Conservation (phyloP, 1,284 basidiomycete species). For the Lentinula novae-zelandiae region DNA sequence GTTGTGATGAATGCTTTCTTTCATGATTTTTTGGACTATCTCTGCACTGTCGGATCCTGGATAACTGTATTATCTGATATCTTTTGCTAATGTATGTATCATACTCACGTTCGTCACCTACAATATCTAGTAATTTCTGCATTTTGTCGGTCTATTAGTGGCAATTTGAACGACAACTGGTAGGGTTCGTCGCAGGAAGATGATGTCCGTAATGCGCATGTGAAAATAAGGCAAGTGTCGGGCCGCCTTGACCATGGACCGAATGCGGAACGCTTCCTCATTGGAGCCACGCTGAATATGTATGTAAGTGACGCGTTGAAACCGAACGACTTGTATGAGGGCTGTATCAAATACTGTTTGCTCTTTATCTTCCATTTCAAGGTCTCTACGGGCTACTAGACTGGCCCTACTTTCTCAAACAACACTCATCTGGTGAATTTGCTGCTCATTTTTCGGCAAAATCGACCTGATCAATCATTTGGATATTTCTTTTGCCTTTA, state of each 20-base stretch:
- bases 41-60: not conserved
- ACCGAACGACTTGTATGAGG: not conserved
- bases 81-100: not conserved
- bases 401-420: not conserved
- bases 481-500: too few species aligned
- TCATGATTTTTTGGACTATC: not conserved
- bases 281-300: not conserved
- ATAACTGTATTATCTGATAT: not conserved
- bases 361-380: not conserved
- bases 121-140: not conserved
- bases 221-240: not conserved
- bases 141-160: too few species aligned
- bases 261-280: not conserved
- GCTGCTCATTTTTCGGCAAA: not conserved
- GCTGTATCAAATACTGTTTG: not conserved
- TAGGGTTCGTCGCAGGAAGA: too few species aligned
- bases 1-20: slow-evolving; percentile 25
- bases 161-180: too few species aligned
- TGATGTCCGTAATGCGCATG: too few species aligned
- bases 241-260: not conserved
- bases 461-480: too few species aligned
- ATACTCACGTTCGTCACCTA: not conserved
- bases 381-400: not conserved
- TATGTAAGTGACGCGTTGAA: not conserved
- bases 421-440: not conserved